These are phyloP conservation scores for Xylaria sp. DNA, from an alignment of 2,329 filamentous ascomycete genomes.

Conservation along the genomic window DNA sequence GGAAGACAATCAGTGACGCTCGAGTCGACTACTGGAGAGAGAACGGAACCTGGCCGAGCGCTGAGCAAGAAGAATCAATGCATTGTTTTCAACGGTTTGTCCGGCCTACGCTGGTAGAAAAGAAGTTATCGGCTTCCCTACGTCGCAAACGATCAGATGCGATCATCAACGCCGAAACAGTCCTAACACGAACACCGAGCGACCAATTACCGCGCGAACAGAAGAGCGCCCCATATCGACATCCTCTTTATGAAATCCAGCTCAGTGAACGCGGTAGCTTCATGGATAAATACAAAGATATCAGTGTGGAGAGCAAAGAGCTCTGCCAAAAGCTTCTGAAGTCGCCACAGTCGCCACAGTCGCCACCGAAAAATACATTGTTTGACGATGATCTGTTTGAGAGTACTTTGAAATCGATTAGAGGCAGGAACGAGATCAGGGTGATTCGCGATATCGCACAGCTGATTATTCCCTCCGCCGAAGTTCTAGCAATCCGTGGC, in stretches of 20 bases:
- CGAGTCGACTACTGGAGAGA: too few species aligned
- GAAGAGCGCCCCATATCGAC: not conserved
- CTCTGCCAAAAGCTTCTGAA: not conserved
- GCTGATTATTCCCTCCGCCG: not conserved
- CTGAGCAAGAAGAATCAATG: too few species aligned
- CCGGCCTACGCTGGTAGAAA: not conserved
- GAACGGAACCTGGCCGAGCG: too few species aligned
- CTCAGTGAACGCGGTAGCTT: not conserved
- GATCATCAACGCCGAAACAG: not conserved
- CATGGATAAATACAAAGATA: not conserved
- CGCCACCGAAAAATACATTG: not conserved
- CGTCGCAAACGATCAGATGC: too few species aligned
- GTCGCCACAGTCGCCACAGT: not conserved
- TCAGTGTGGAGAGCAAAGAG: not conserved
- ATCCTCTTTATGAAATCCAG: not conserved
- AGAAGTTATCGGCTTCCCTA: not conserved
- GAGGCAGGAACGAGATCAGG: not conserved
- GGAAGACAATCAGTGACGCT: too few species aligned
- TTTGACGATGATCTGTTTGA: not conserved
- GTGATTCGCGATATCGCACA: not conserved
- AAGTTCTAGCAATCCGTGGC: not conserved
- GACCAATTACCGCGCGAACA: not conserved
- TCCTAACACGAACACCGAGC: not conserved
- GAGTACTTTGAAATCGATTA: not conserved
- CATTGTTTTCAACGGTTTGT: too few species aligned